These are phyloP conservation scores for Hypsizygus marmoreus DNA, from an alignment of 768 basidiomycete species.

Conservation along the genomic window DNA sequence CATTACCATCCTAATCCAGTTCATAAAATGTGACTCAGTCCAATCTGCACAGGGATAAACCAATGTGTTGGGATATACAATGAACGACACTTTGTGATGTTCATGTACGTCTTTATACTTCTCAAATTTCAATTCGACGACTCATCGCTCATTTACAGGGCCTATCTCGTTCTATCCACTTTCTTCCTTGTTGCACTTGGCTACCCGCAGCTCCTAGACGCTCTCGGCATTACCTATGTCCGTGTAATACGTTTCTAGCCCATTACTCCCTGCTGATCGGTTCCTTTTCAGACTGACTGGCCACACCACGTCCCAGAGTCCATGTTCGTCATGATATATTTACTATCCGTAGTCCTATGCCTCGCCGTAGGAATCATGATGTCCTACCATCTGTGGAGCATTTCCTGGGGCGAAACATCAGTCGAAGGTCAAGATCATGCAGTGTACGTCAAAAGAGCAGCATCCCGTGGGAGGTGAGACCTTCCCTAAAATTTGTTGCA, in stretches of 20 bases:
- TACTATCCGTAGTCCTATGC: conserved; percentile 74
- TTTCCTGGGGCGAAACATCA: conserved; percentile 78
- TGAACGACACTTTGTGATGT: conserved; percentile 93
- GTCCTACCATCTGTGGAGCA: conserved; percentile 69
- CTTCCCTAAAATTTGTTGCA: background rate
- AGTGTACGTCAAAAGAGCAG: conserved; percentile 71
- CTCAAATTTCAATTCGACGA: background rate
- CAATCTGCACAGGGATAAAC: conserved; percentile 74
- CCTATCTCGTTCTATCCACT: conserved; percentile 76
- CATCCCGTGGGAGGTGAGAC: conserved; percentile 66
- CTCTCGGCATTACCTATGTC: conserved; percentile 53
- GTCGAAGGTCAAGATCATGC: conserved; percentile 91
- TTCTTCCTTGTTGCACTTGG: conserved; percentile 65
- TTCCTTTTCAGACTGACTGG: conserved; percentile 46
- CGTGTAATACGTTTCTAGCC: conserved; percentile 32
- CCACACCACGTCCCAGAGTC: conserved; percentile 64
- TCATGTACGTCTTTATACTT: conserved; percentile 64
- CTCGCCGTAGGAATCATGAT: conserved; percentile 76
- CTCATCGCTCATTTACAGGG: conserved; percentile 43
- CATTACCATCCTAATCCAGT: background rate
- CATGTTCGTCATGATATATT: conserved; percentile 71
- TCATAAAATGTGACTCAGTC: background rate
- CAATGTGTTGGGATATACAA: conserved; percentile 97
- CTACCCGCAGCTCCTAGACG: conserved; percentile 56
- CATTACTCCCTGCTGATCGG: background rate